Evolutionary conservation across 2,329 filamentous ascomycete species (phyloP).

Genomic region (Simplicillium sp.): DNA sequence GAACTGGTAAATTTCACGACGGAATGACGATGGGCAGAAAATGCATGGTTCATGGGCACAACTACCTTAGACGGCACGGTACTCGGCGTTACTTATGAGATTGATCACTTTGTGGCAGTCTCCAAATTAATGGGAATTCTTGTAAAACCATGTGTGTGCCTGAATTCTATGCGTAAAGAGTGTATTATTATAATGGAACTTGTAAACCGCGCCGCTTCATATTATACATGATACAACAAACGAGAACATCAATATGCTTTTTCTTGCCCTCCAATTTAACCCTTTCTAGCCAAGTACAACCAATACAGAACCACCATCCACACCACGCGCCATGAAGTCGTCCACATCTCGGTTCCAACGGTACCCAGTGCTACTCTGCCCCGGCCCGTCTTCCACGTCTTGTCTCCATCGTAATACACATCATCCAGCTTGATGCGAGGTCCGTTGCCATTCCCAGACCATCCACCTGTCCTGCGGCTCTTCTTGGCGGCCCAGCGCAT

Average conservation of each 20-base stretch:
- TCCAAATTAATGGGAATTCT: too few species aligned
- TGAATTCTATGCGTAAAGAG: too few species aligned
- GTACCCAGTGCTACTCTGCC: conserved; percentile 26
- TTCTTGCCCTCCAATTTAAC: conserved; percentile 25
- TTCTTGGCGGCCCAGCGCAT: conserved; percentile 14
- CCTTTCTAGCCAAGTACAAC: conserved; percentile 55
- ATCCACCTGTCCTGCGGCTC: conserved; percentile 20
- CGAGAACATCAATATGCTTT: background rate
- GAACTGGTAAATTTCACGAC: background rate
- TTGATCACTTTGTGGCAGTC: too few species aligned
- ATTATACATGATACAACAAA: conserved; percentile 3
- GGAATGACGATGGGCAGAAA: too few species aligned
- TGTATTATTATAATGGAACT: too few species aligned
- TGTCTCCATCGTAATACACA: conserved; percentile 34
- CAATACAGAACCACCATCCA: conserved; percentile 58
- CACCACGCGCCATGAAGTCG: conserved; percentile 50
- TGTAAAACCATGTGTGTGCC: too few species aligned
- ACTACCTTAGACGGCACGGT: too few species aligned
- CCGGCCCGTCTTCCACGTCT: conserved; percentile 21
- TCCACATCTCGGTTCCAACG: conserved; percentile 51
- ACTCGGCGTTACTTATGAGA: too few species aligned
- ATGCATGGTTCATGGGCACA: too few species aligned
- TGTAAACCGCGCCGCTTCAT: background rate
- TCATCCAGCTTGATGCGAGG: conserved; percentile 46
- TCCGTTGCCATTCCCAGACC: conserved; percentile 30